These are phyloP conservation scores for Trichocladium uniseriatum DNA, from an alignment of 495 filamentous ascomycete genomes.

Conservation along the genomic window DNA sequence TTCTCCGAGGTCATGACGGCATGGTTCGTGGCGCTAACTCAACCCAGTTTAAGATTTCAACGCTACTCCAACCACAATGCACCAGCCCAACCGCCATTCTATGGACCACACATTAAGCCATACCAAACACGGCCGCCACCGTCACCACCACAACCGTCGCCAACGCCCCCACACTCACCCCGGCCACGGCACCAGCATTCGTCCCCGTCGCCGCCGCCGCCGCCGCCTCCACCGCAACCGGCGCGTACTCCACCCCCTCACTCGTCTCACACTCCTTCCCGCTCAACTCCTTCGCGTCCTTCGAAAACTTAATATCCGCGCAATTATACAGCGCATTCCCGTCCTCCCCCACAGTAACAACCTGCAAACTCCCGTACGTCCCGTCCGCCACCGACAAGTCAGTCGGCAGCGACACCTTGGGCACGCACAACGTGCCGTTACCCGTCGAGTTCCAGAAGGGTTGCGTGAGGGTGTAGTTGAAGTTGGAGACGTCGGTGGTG, in stretches of 20 bases:
- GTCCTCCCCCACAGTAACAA: slow-evolving; percentile 42
- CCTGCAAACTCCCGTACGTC: slow-evolving; percentile 43
- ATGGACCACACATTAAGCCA: slow-evolving; percentile 18
- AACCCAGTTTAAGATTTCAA: not conserved
- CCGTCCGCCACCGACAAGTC: slow-evolving; percentile 40
- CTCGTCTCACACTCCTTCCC: slow-evolving; percentile 42
- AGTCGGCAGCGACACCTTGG: slow-evolving; percentile 36
- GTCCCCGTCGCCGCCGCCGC: not conserved
- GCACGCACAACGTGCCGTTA: slow-evolving; percentile 51
- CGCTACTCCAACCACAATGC: not conserved
- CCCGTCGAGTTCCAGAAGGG: slow-evolving; percentile 50
- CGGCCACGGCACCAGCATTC: slow-evolving; percentile 34
- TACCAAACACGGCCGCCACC: slow-evolving; percentile 38
- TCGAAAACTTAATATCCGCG: slow-evolving; percentile 51
- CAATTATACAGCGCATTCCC: slow-evolving; percentile 55
- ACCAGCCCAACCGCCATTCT: too few species aligned
- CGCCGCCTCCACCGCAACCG: slow-evolving; percentile 1
- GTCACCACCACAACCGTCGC: slow-evolving; percentile 47
- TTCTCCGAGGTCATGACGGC: too few species aligned
- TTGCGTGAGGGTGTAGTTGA: slow-evolving; percentile 50
- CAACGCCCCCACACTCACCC: slow-evolving; percentile 29
- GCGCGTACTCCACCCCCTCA: slow-evolving; percentile 24
- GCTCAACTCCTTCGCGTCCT: slow-evolving; percentile 31
- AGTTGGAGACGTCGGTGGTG: slow-evolving; percentile 41
- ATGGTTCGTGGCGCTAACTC: too few species aligned